Conservation (phyloP, 169 alveolate genomes). For the Miamiensis avidus region DNA sequence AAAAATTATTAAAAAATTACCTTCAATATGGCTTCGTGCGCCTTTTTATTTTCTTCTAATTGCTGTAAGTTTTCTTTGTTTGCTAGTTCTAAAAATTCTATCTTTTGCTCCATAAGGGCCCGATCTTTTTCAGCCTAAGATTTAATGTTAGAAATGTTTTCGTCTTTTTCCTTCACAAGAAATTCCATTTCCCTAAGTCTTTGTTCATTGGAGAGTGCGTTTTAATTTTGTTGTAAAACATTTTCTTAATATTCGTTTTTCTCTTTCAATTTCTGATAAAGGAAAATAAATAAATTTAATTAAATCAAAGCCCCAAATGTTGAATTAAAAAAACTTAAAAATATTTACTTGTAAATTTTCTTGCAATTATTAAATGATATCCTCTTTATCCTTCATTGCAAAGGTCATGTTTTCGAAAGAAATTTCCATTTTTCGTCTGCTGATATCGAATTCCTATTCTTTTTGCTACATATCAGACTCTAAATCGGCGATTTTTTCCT, state of each 20-base stretch:
- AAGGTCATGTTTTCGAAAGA: conserved; percentile 19
- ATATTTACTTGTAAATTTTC: conserved; percentile 38
- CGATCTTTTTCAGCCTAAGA: conserved; percentile 55
- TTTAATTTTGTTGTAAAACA: conserved; percentile 26
- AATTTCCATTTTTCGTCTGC: conserved; percentile 41
- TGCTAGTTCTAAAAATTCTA: conserved; percentile 58
- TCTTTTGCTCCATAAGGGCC: conserved; percentile 56
- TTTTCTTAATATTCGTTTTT: conserved; percentile 33
- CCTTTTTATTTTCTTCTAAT: conserved; percentile 61
- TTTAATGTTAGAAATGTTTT: conserved; percentile 34
- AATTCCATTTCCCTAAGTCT: conserved; percentile 33
- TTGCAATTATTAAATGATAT: conserved; percentile 38
- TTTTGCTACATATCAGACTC: conserved; percentile 51
- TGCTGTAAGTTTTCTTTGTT: conserved; percentile 57
- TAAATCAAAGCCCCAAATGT: no score
- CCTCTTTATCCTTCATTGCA: conserved; percentile 44
- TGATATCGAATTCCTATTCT: conserved; percentile 37
- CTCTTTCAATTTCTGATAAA: no score
- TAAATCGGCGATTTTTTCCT: conserved; percentile 66
- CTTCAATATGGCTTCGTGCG: conserved; percentile 64
- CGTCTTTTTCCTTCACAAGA: conserved; percentile 46
- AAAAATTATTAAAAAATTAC: not conserved
- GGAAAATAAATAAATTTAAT: no score
- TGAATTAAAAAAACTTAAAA: no score
- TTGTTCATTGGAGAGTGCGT: conserved; percentile 7